These are phyloP conservation scores for Colletotrichum orbiculare DNA, from an alignment of 2,329 filamentous ascomycete species.

Conservation along the genomic window DNA sequence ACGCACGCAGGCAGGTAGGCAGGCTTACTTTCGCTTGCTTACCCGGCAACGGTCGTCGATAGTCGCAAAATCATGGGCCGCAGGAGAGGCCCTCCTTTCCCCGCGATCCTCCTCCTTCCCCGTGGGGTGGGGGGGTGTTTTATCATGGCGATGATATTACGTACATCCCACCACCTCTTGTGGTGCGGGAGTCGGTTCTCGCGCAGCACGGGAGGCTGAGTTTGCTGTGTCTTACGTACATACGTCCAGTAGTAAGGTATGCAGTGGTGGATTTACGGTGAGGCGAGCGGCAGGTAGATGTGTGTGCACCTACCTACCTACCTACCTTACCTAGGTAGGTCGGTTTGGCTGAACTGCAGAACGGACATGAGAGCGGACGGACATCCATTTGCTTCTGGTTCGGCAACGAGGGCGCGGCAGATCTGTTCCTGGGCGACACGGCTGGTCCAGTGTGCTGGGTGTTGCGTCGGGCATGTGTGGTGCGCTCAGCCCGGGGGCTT, in stretches of 20 bases:
- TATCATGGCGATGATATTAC: not conserved
- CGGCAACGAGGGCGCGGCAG: not conserved
- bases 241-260: no score
- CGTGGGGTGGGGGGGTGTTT: not conserved
- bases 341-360: no score
- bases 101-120: not conserved
- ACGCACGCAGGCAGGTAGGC: not conserved
- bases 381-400: not conserved
- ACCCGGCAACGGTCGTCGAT: conserved; percentile 5
- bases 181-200: not conserved
- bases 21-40: not conserved
- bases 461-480: no score
- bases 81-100: not conserved
- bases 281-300: not conserved
- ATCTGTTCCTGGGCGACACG: conserved; percentile 1
- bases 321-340: not conserved
- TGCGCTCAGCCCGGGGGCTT: no score
- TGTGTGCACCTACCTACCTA: not conserved
- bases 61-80: no score
- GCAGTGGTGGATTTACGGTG: no score
- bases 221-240: not conserved
- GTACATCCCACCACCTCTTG: not conserved
- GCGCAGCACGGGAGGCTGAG: not conserved
- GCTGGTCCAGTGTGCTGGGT: conserved; percentile 12
- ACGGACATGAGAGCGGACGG: not conserved